Percentiles rank a stretch among this genome's conserved stretches.
These are phyloP conservation scores for Amanita pseudoporphyria DNA, from an alignment of 768 basidiomycete species.

Conservation along the genomic window DNA sequence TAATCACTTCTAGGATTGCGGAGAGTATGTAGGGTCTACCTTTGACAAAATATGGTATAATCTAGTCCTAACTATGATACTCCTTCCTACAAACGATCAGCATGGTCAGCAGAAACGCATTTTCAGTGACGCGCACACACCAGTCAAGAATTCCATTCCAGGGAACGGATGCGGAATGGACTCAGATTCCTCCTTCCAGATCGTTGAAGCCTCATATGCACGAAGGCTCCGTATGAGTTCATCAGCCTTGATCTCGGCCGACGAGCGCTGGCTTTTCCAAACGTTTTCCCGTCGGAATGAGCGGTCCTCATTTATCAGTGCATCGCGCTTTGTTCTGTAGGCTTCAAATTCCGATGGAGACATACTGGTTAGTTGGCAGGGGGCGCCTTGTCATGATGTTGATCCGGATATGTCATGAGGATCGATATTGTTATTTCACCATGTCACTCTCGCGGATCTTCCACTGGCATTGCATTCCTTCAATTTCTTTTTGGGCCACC, in stretches of 20 bases:
- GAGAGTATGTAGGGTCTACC: conserved; percentile 17
- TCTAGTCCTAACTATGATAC: conserved; percentile 48
- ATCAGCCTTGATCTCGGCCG: conserved; percentile 45
- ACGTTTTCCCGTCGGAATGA: conserved; percentile 41
- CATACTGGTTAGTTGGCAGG: conserved; percentile 7
- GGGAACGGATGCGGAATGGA: conserved; percentile 56
- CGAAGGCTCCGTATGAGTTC: conserved; percentile 45
- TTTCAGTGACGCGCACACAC: conserved; percentile 23
- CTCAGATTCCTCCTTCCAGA: conserved; percentile 51
- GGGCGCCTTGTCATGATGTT: background rate
- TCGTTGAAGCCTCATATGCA: conserved; percentile 36
- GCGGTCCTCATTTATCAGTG: conserved; percentile 35
- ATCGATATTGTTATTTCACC: too few relatives aligned
- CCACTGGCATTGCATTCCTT: too few relatives aligned
- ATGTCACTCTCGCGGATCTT: too few relatives aligned
- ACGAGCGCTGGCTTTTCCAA: conserved; percentile 18
- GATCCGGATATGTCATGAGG: too few relatives aligned
- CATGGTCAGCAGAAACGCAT: background rate
- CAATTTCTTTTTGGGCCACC: too few relatives aligned
- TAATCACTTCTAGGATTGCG: background rate
- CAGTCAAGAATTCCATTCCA: conserved; percentile 73
- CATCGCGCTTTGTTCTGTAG: conserved; percentile 23
- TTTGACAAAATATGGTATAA: conserved; percentile 55
- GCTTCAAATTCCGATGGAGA: conserved; percentile 14
- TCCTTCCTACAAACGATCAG: conserved; percentile 29